These are phyloP conservation scores for Graphilbum fragrans DNA, from an alignment of 2,329 filamentous ascomycete genomes.

Conservation along the genomic window DNA sequence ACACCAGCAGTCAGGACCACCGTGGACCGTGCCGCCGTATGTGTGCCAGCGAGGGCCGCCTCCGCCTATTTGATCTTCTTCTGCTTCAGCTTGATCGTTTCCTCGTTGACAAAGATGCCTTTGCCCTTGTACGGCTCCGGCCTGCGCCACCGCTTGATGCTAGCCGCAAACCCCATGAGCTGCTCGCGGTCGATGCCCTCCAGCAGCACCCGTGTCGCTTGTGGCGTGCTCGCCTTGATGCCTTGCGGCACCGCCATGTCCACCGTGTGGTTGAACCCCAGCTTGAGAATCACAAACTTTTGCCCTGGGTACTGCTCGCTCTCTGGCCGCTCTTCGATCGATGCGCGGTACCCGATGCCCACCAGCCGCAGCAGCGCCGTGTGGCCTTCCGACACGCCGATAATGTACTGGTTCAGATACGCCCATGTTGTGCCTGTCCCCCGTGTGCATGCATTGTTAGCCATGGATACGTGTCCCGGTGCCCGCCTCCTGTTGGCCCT, in stretches of 20 bases:
- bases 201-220: conserved; percentile 81
- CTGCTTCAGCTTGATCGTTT: conserved; percentile 95
- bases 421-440: conserved; percentile 71
- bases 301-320: conserved; percentile 71
- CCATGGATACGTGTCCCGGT: too few relatives aligned
- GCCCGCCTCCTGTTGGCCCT: too few relatives aligned
- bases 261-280: conserved; percentile 92
- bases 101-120: conserved; percentile 94
- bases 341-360: conserved; percentile 89
- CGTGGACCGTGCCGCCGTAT: too few relatives aligned
- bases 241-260: conserved; percentile 76
- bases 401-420: conserved; percentile 80
- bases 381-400: conserved; percentile 93
- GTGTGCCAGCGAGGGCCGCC: too few relatives aligned
- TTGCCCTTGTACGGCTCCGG: conserved; percentile 99
- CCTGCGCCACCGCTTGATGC: conserved; percentile 75
- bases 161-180: conserved; percentile 82
- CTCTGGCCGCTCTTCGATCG: conserved; percentile 62
- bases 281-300: conserved; percentile 83
- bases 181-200: conserved; percentile 80
- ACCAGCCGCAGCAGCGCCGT: conserved; percentile 85
- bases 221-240: conserved; percentile 75
- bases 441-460: neutral
- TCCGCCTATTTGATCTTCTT: conserved; percentile 78
- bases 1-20: neutral